Percentiles rank a stretch among this genome's conserved stretches.
phyloP scores from a whole-genome alignment of 805 yeast species.

The Candida sanyiensis region DNA sequence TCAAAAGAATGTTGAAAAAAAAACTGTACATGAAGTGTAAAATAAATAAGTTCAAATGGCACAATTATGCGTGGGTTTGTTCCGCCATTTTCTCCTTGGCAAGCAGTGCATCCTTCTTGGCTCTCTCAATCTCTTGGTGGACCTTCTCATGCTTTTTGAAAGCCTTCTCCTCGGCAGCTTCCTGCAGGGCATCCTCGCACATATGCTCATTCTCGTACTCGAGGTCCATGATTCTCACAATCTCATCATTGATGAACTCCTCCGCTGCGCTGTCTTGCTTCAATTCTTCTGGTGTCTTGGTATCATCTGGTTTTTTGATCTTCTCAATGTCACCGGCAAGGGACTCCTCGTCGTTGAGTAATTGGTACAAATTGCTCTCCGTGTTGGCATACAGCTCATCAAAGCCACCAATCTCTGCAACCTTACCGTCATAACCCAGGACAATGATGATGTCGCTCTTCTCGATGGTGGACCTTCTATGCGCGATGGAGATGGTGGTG shows the following conservation, averaged over 20 bases:
- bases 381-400: conserved; percentile 46
- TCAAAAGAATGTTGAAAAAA: too few relatives aligned
- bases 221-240: conserved; percentile 19
- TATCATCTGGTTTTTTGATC: conserved; percentile 11
- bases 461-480: conserved; percentile 82
- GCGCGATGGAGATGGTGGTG: conserved; percentile 90
- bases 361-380: conserved; percentile 33
- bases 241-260: conserved; percentile 23
- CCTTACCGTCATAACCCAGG: conserved; percentile 72
- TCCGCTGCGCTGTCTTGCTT: conserved; percentile 12
- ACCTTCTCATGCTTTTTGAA: conserved; percentile 4
- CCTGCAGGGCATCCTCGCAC: conserved; percentile 8
- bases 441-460: conserved; percentile 84
- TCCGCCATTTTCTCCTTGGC: conserved; percentile 3
- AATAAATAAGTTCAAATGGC: background rate
- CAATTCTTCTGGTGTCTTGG: conserved; percentile 5
- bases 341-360: conserved; percentile 31
- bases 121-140: conserved; percentile 7
- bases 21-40: background rate
- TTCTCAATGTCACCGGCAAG: conserved; percentile 7
- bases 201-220: conserved; percentile 9
- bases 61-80: background rate
- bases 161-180: conserved; percentile 11
- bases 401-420: conserved; percentile 70
- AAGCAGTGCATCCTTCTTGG: conserved; percentile 1